phyloP scores from a whole-genome alignment of 192 early-diverging fungal genomes.

The Linderina pennispora region DNA sequence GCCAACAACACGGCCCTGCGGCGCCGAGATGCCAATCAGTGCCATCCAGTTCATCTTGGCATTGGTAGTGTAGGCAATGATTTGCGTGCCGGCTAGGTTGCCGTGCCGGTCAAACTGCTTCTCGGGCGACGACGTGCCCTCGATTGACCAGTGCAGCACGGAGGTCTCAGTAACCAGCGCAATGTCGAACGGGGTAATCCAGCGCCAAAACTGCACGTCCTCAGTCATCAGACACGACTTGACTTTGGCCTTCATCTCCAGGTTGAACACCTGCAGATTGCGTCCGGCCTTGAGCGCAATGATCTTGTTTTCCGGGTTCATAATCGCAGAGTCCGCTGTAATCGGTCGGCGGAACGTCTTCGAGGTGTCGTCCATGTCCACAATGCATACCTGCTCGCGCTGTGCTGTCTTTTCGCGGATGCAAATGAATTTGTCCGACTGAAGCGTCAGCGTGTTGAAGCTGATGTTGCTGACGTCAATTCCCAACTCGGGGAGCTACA shows the following conservation, averaged over 20 bases:
- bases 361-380: slow-evolving; percentile 83
- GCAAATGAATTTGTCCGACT: slow-evolving; percentile 98
- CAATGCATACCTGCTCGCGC: slow-evolving; percentile 87
- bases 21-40: slow-evolving; percentile 89
- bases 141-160: slow-evolving; percentile 97
- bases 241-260: slow-evolving; percentile 93
- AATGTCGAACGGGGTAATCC: slow-evolving; percentile 80
- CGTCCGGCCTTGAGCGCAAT: slow-evolving; percentile 93
- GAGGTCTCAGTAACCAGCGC: slow-evolving; percentile 82
- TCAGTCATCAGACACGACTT: slow-evolving; percentile 91
- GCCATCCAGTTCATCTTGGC: slow-evolving; percentile 92
- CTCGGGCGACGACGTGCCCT: slow-evolving; percentile 74
- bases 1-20: slow-evolving; percentile 85
- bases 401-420: slow-evolving; percentile 86
- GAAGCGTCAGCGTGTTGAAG: slow-evolving; percentile 96
- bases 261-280: slow-evolving; percentile 96
- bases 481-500: slow-evolving; percentile 82
- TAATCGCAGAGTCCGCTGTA: slow-evolving; percentile 96
- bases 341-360: slow-evolving; percentile 86
- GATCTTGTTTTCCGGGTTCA: slow-evolving; percentile 91
- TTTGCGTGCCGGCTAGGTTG: slow-evolving; percentile 78
- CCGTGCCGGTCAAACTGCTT: slow-evolving; percentile 94
- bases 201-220: slow-evolving; percentile 90
- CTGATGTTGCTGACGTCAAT: slow-evolving; percentile 90
- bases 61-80: slow-evolving; percentile 94